Percentiles rank a stretch among this genome's conserved stretches.
phyloP scores from a whole-genome alignment of 495 filamentous ascomycete species.

The Mytilinidion resinicola region DNA sequence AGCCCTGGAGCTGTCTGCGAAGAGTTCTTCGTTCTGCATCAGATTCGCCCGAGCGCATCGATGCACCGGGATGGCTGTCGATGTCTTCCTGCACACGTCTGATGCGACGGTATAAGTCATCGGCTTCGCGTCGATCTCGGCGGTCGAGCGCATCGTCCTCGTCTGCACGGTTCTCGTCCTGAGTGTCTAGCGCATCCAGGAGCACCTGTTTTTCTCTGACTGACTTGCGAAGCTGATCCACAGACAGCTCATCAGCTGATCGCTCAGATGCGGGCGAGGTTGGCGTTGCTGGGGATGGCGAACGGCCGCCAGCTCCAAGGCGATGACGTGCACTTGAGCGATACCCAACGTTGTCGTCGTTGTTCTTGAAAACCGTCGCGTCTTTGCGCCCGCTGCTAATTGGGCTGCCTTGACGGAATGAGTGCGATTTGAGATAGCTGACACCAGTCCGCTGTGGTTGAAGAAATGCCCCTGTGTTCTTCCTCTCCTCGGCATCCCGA shows the following conservation, averaged over 20 bases:
- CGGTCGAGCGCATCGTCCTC: constrained; percentile 90
- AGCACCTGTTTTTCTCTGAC: constrained; percentile 92
- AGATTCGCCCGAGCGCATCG: constrained; percentile 65
- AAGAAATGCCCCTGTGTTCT: constrained; percentile 75
- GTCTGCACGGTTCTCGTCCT: constrained; percentile 82
- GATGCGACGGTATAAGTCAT: constrained; percentile 88
- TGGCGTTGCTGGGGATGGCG: constrained; percentile 64
- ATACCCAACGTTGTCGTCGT: constrained; percentile 75
- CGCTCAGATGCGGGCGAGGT: constrained; percentile 64
- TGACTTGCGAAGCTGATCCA: constrained; percentile 87
- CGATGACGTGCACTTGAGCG: constrained; percentile 88
- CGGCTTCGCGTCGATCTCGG: constrained; percentile 82
- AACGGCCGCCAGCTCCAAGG: constrained; percentile 62
- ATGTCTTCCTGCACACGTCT: constrained; percentile 96
- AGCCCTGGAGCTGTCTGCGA: constrained; percentile 78
- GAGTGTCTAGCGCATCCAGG: constrained; percentile 95
- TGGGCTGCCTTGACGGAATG: constrained; percentile 62
- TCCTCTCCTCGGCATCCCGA: constrained; percentile 79
- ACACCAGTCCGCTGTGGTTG: constrained; percentile 96
- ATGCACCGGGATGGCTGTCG: constrained; percentile 78
- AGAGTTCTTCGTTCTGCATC: constrained; percentile 80
- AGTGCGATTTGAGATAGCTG: constrained; percentile 92
- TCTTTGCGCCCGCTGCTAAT: constrained; percentile 63
- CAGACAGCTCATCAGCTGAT: constrained; percentile 69
- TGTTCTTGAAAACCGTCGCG: constrained; percentile 93